Base-by-base conservation (phyloP, 176 grass and related monocot species). In the Hordeum marinum region DNA sequence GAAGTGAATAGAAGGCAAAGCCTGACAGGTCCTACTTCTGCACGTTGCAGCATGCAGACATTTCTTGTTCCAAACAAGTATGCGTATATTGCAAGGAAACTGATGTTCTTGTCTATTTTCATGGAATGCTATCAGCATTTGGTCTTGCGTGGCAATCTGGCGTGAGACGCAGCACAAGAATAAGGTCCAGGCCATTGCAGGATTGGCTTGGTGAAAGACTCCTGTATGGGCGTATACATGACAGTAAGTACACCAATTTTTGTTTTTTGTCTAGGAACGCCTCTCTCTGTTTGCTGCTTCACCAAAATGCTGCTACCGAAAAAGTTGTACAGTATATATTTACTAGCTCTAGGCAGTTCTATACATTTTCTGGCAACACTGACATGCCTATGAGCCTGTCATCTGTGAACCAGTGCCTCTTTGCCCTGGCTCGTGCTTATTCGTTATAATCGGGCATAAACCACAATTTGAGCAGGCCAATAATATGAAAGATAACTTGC, bases 141-240 rank as follows among this genome's bases (percentile, higher is more conserved):
- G 97, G 88, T 43, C 79, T 91, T 59, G 17, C 52, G 34, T 92
- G 89, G 89, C 70, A 95, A 23, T 83, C 73, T 69, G 97, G 92
- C 64, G 63, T 96, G 29, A 91, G 94, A 84, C 85, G 84, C 85
- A 99, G 97, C 76, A 94, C 94, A 55, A 88, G 97, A 86, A 86
- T 91, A 37, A 87, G 78, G 13, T 80, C 82, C 68, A 92, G 86
- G 61, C 94, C 94, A 80, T 84, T 96, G 58, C 18, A 90, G 82
- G 39, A 86, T 31, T 99, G 97, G 97, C 88, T 78, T 63, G 97
- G 97, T 11, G 97, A 99, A 73, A 88, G 88, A 80, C 86, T 92
- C 0, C 26, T 99, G 36, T 99, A 91, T 82, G 93, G 80, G 43
- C 94, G 88, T 25, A 86, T 99, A 77, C 69, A 92, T 77, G 76